A percentile compares a stretch with the other conserved stretches of the same genome.
Evolutionary conservation across 2,329 filamentous ascomycete species (phyloP).

Genomic region (Botrytis paeoniae): DNA sequence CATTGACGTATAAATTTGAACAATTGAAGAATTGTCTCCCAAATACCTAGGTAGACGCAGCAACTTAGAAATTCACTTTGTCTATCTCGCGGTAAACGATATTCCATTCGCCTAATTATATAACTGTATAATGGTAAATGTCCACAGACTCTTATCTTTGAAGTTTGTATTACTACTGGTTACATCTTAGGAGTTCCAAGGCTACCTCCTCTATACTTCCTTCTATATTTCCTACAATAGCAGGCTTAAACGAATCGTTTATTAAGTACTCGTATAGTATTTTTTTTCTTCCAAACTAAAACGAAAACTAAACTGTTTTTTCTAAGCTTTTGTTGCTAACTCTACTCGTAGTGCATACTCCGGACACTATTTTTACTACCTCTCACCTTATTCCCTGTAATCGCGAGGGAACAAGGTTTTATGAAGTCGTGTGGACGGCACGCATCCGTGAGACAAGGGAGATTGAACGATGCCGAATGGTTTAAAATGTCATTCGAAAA

Average conservation of each 20-base stretch:
- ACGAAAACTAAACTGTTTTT: background rate
- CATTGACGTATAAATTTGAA: background rate
- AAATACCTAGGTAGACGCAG: background rate
- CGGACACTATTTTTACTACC: background rate
- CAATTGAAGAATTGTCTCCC: background rate
- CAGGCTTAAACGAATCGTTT: background rate
- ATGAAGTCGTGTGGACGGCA: slow-evolving; percentile 6
- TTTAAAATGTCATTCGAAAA: background rate
- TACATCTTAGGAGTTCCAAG: background rate
- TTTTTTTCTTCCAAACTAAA: background rate
- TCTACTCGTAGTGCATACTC: background rate
- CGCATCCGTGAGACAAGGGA: slow-evolving; percentile 20
- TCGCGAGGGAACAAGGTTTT: slow-evolving; percentile 18
- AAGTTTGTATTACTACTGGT: background rate
- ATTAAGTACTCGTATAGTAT: background rate
- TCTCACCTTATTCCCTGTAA: background rate
- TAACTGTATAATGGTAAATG: background rate
- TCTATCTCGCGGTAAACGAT: background rate
- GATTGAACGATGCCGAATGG: slow-evolving; percentile 19
- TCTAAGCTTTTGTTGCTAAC: background rate
- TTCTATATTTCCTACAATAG: background rate
- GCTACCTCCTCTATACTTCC: background rate
- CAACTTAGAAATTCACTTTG: background rate
- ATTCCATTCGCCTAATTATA: background rate
- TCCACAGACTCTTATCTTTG: background rate